Evolutionary conservation across 805 yeast genomes (phyloP).

Genomic region (Wickerhamomyces queroliae): DNA sequence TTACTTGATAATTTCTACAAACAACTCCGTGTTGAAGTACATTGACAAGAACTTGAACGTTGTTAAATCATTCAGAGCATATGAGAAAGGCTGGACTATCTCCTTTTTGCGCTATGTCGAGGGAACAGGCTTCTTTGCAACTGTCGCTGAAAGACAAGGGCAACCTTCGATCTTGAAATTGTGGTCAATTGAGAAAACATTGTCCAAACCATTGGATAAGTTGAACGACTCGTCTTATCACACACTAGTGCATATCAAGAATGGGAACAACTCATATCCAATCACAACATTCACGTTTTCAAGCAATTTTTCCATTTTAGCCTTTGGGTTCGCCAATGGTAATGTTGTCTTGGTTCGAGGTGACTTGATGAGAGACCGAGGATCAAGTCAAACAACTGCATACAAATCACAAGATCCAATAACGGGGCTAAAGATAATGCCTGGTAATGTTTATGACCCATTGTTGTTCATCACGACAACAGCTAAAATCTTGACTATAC

Average conservation of each 20-base stretch:
- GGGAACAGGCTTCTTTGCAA: conserved; percentile 48
- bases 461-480: conserved; percentile 71
- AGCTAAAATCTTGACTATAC: conserved; percentile 60
- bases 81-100: conserved; percentile 59
- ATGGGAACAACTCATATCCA: conserved; percentile 76
- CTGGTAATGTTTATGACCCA: conserved; percentile 34
- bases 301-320: conserved; percentile 54
- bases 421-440: conserved; percentile 63
- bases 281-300: conserved; percentile 58
- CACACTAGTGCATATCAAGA: conserved; percentile 55
- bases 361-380: conserved; percentile 81
- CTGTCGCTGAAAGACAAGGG: conserved; percentile 74
- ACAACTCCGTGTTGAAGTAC: conserved; percentile 47
- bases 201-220: conserved; percentile 19
- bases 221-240: conserved; percentile 42
- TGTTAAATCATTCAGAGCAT: conserved; percentile 51
- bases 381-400: conserved; percentile 78
- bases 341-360: conserved; percentile 78
- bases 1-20: conserved; percentile 54
- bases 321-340: conserved; percentile 82
- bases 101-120: conserved; percentile 47
- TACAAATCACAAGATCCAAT: conserved; percentile 72
- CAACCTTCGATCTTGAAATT: conserved; percentile 61
- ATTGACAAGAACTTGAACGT: conserved; percentile 45
- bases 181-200: conserved; percentile 61